phyloP scores from a whole-genome alignment of 1,284 basidiomycete genomes.

The Malassezia arunalokei region DNA sequence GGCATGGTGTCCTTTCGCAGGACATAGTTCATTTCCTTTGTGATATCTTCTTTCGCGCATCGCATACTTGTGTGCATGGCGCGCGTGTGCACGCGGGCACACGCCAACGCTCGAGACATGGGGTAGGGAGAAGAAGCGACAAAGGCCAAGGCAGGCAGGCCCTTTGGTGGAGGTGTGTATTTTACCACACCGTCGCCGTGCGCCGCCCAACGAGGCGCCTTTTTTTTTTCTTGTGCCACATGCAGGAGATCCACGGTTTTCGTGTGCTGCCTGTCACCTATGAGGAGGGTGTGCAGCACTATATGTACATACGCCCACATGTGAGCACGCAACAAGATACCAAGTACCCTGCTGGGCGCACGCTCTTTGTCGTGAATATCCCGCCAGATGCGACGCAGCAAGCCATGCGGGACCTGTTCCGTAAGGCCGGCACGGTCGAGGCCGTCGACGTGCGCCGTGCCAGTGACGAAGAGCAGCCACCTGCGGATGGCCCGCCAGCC shows the following conservation, averaged over 20 bases:
- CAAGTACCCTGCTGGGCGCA: conserved; percentile 23
- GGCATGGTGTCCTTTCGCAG: background rate
- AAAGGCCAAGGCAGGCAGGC: too few relatives aligned
- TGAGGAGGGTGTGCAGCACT: conserved; percentile 7
- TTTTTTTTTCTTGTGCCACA: background rate
- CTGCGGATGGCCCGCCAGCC: conserved; percentile 12
- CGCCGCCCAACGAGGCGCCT: background rate
- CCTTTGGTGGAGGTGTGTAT: conserved; percentile 8
- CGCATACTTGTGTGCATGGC: background rate
- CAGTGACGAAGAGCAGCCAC: conserved; percentile 10
- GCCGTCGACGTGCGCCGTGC: conserved; percentile 17
- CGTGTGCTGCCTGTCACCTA: conserved; percentile 4
- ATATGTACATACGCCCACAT: conserved; percentile 20
- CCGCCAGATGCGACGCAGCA: conserved; percentile 31
- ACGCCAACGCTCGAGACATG: too few relatives aligned
- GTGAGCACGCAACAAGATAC: background rate
- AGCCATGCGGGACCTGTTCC: conserved; percentile 28
- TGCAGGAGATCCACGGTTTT: conserved; percentile 3
- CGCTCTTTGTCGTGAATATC: conserved; percentile 39
- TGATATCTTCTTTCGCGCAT: background rate
- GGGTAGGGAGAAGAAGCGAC: too few relatives aligned
- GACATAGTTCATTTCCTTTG: background rate
- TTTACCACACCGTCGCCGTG: background rate
- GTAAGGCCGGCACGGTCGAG: conserved; percentile 27
- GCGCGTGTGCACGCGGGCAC: background rate